These are phyloP conservation scores for Coniophora puteana DNA, from an alignment of 1,284 basidiomycete species.

Conservation along the genomic window DNA sequence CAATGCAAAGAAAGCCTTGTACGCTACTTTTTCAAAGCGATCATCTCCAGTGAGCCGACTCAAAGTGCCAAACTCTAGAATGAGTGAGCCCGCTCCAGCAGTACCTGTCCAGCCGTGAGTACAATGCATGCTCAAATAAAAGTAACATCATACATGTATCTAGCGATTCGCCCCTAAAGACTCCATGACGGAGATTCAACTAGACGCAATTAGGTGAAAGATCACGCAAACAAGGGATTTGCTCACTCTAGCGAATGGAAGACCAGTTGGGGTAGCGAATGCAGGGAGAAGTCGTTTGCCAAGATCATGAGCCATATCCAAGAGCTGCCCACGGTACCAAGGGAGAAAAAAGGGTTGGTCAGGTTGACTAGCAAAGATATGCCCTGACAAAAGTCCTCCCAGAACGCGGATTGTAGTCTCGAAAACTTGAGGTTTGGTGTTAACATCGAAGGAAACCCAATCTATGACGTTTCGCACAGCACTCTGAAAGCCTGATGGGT, in stretches of 20 bases:
- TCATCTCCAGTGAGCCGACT: slow-evolving; percentile 86
- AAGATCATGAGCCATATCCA: slow-evolving; percentile 80
- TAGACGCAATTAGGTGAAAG: slow-evolving; percentile 23
- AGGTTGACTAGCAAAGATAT: slow-evolving; percentile 70
- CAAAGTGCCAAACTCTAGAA: slow-evolving; percentile 89
- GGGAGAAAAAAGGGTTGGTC: slow-evolving; percentile 68
- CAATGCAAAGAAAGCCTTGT: slow-evolving; percentile 85
- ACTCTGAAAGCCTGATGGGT: slow-evolving; percentile 68
- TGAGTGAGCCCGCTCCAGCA: slow-evolving; percentile 88
- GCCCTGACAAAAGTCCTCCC: slow-evolving; percentile 85
- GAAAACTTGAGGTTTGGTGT: slow-evolving; percentile 89
- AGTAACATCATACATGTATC: slow-evolving; percentile 67
- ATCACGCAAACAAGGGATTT: slow-evolving; percentile 7
- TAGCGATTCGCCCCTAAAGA: slow-evolving; percentile 63
- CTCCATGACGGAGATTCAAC: slow-evolving; percentile 75
- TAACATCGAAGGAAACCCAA: slow-evolving; percentile 82
- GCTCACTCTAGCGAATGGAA: slow-evolving; percentile 83
- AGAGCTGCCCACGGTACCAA: slow-evolving; percentile 73
- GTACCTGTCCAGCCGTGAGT: slow-evolving; percentile 51
- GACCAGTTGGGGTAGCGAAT: slow-evolving; percentile 83
- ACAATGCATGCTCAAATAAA: slow-evolving; percentile 2
- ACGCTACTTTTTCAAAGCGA: slow-evolving; percentile 80
- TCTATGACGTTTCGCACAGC: slow-evolving; percentile 74
- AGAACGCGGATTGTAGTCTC: slow-evolving; percentile 89
- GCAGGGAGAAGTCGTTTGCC: slow-evolving; percentile 84